Conservation (phyloP, 2,329 filamentous ascomycete species). For the Xylariaceae sp. region DNA sequence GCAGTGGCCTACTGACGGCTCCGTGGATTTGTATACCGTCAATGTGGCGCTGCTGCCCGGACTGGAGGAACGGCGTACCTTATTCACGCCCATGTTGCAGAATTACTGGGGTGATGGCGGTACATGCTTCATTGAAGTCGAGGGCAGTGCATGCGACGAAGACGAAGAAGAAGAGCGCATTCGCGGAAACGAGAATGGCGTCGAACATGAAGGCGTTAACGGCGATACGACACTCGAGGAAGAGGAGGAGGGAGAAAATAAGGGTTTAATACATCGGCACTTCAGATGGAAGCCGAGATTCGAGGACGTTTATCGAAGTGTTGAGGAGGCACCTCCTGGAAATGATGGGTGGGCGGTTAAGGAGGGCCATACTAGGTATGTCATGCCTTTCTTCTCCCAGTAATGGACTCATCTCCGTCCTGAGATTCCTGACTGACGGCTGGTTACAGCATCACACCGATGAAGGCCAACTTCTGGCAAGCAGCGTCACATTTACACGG, state of each 20-base stretch:
- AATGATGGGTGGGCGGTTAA: slow-evolving; percentile 93
- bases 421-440: slow-evolving; percentile 4
- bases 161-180: slow-evolving; percentile 69
- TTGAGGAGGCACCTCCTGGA: slow-evolving; percentile 70
- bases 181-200: slow-evolving; percentile 49
- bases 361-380: slow-evolving; percentile 77
- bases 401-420: neutral
- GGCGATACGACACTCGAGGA: slow-evolving; percentile 25
- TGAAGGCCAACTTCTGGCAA: slow-evolving; percentile 92
- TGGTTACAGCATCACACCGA: slow-evolving; percentile 67
- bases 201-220: slow-evolving; percentile 25
- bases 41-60: slow-evolving; percentile 82
- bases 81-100: slow-evolving; percentile 84
- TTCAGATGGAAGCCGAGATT: slow-evolving; percentile 95
- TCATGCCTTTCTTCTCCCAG: slow-evolving; percentile 11
- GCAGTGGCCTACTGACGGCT: slow-evolving; percentile 63
- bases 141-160: slow-evolving; percentile 57
- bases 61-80: slow-evolving; percentile 63
- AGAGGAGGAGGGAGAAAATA: slow-evolving; percentile 32
- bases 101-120: slow-evolving; percentile 85
- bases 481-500: slow-evolving; percentile 55
- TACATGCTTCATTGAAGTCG: slow-evolving; percentile 79
- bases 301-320: slow-evolving; percentile 78
- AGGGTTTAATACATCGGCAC: slow-evolving; percentile 67
- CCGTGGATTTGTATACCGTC: slow-evolving; percentile 79